Percentiles rank a stretch among this genome's conserved stretches.
phyloP scores from a whole-genome alignment of 768 basidiomycete species.

The Auriscalpium vulgare region DNA sequence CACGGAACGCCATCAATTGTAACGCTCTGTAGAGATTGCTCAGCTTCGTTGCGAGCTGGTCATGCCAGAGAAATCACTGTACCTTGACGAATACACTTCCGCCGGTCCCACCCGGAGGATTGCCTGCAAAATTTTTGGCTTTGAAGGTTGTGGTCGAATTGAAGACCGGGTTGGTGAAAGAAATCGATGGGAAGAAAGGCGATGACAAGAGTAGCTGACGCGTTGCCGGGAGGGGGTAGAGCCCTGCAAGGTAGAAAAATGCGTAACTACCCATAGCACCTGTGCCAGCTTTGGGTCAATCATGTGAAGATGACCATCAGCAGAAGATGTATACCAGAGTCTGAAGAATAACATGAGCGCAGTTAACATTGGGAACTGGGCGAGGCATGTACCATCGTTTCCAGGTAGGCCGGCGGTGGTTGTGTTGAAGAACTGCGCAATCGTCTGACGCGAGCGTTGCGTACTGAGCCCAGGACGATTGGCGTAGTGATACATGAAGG shows the following conservation, averaged over 20 bases:
- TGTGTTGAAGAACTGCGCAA: conserved; percentile 49
- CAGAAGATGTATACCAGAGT: background rate
- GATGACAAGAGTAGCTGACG: conserved; percentile 52
- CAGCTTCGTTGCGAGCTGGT: background rate
- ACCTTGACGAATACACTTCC: conserved; percentile 44
- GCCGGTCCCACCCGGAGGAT: conserved; percentile 20
- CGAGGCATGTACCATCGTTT: conserved; percentile 45
- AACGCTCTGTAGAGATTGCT: conserved; percentile 35
- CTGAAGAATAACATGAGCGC: background rate
- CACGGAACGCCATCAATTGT: conserved; percentile 48
- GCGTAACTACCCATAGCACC: conserved; percentile 62
- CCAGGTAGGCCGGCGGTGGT: conserved; percentile 51
- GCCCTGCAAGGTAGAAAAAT: conserved; percentile 47
- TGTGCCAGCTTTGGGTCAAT: conserved; percentile 12
- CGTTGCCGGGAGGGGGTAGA: conserved; percentile 60
- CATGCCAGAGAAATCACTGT: conserved; percentile 1
- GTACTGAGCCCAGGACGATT: conserved; percentile 53
- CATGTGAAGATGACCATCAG: background rate
- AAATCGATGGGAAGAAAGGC: conserved; percentile 51
- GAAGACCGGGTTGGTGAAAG: conserved; percentile 53
- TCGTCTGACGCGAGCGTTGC: conserved; percentile 45
- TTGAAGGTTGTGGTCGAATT: conserved; percentile 50
- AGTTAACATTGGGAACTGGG: background rate
- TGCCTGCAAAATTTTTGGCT: conserved; percentile 38
- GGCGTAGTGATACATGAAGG: conserved; percentile 65